Base-by-base conservation (phyloP, 192 early-diverging fungal species). In the Pilobolus umbonatus region DNA sequence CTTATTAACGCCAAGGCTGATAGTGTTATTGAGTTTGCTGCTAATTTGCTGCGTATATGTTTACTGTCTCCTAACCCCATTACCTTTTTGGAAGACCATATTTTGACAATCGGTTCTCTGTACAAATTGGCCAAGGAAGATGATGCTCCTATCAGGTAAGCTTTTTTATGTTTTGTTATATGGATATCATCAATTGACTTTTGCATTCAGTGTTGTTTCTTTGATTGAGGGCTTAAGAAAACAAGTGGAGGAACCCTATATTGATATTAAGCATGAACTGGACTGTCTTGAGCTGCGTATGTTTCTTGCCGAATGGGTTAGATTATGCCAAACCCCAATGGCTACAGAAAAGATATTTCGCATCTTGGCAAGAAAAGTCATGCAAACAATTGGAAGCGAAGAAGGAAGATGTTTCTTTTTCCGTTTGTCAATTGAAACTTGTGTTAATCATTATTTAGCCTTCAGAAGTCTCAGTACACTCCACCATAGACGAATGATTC, bases 401-500 rank as follows among this genome's bases (percentile, higher is more conserved):
- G 80, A 85, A 39, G 83, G 86, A n/a, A 86, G 85, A 5, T 88
- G 90, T 4, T 72, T 90, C 57, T 99, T 99, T 71, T 93, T 98
- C 75, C 78, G 94, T 5, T 80, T 92, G 5, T 90, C 88, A 67
- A 89, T 87, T 0, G 92, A 96, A 65, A 79, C 88, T 30, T 84
- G 87, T 46, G 78, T 97, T 7, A 85, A 94, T 17, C 76, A 79
- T 42, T 88, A 85, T 38, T 66, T 84, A 42, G 84, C 86, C 65
- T 57, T 76, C 69, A 75, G 76, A 49, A 48, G 73, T 12, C 55
- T 55, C 5, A 32, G 34, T 17, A 72, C 78, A n/a, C 31, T 70
- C 17, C 55, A 65, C 26, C 75, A 78, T 11, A 62, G 70, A 6
- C 62, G 75, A 0, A 75, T 80, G 8, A 90, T 86, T 74, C 83